Conservation (phyloP, 176 grass and related monocot genomes). For the Melocanna baccifera region DNA sequence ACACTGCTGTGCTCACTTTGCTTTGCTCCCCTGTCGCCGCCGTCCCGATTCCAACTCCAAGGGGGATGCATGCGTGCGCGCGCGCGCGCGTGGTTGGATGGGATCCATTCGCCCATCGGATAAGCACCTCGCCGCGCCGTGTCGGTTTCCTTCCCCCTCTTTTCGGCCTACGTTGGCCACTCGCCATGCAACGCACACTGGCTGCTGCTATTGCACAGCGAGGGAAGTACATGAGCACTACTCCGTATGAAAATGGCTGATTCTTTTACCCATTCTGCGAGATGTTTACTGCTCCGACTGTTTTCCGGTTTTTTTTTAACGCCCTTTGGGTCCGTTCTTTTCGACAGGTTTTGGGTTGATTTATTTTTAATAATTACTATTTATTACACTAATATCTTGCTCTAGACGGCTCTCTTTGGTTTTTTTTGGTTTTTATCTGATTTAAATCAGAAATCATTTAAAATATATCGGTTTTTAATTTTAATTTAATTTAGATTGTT, state of each 20-base stretch:
- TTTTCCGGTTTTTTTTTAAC: background rate
- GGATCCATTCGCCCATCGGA: background rate
- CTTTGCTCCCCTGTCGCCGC: background rate
- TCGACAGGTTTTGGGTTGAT: no score
- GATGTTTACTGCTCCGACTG: background rate
- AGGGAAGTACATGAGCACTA: background rate
- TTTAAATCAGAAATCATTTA: no score
- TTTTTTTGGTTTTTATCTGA: no score
- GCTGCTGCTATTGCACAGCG: background rate
- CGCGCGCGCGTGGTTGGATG: background rate
- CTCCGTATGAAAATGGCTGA: background rate
- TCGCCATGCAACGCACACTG: background rate
- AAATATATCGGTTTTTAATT: no score
- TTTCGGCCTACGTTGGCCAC: background rate
- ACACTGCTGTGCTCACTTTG: background rate
- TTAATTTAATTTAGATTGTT: no score
- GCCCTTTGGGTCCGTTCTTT: no score
- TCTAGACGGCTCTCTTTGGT: no score
- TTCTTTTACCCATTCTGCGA: background rate
- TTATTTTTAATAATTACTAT: no score
- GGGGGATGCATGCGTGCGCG: conserved; percentile 20
- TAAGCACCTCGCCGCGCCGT: background rate
- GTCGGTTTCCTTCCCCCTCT: background rate
- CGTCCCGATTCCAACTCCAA: background rate
- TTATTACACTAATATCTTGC: no score